phyloP scores from a whole-genome alignment of 306 rosid species.

The Castanea mollissima region DNA sequence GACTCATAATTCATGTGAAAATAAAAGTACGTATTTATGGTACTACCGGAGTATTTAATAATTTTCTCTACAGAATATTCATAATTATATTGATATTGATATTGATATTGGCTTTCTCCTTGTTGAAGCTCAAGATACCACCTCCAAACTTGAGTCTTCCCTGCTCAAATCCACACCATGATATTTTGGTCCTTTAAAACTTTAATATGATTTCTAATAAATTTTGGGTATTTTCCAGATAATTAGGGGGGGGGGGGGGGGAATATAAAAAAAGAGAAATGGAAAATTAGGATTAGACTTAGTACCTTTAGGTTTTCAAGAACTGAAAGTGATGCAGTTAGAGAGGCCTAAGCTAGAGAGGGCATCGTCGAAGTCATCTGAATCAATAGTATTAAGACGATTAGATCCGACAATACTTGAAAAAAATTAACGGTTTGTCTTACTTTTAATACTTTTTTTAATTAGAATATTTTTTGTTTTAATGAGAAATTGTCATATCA shows the following conservation, averaged over 20 bases:
- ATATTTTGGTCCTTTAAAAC: too few species aligned
- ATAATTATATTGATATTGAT: too few species aligned
- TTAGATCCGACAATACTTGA: neutral
- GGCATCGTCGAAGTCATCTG: slow-evolving; percentile 46
- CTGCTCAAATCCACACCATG: slow-evolving; percentile 26
- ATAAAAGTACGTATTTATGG: too few species aligned
- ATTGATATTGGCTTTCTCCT: slow-evolving; percentile 16
- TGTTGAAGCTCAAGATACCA: slow-evolving; percentile 39
- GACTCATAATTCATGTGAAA: rapidly evolving
- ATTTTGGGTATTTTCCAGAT: too few species aligned
- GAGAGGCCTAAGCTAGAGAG: slow-evolving; percentile 43
- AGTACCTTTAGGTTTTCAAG: slow-evolving; percentile 48
- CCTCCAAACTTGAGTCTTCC: slow-evolving; percentile 45
- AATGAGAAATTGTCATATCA: too few species aligned
- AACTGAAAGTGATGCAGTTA: slow-evolving; percentile 49
- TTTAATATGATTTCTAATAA: too few species aligned
- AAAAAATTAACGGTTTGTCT: too few species aligned
- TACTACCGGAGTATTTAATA: too few species aligned
- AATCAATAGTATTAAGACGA: neutral
- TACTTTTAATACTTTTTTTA: too few species aligned
- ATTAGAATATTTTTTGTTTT: too few species aligned
- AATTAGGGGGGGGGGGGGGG: too few species aligned
- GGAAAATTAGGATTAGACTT: neutral
- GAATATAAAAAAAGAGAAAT: neutral
- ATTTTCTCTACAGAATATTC: neutral